Percentiles rank a stretch among this genome's conserved stretches.
These are phyloP conservation scores for Xylaria intraflava DNA, from an alignment of 495 filamentous ascomycete species.

Conservation along the genomic window DNA sequence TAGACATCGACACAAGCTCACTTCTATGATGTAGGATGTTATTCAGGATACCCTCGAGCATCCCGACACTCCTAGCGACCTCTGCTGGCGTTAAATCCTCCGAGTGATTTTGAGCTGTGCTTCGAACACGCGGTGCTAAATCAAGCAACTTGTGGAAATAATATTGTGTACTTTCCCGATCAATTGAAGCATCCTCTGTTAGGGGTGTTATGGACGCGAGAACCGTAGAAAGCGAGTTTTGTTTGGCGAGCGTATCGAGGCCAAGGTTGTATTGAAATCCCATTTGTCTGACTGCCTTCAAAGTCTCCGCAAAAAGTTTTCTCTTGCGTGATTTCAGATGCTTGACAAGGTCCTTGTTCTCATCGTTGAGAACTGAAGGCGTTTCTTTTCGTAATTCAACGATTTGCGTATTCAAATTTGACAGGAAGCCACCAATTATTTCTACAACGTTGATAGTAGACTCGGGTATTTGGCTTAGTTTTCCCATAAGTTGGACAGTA, in stretches of 20 bases:
- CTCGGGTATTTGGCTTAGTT: constrained; percentile 43
- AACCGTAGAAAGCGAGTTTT: constrained; percentile 61
- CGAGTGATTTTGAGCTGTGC: constrained; percentile 61
- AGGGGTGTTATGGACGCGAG: constrained; percentile 49
- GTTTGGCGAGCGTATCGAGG: constrained; percentile 58
- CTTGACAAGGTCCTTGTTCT: constrained; percentile 72
- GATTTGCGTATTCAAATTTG: constrained; percentile 60
- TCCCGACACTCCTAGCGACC: constrained; percentile 67
- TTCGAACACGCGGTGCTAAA: constrained; percentile 58
- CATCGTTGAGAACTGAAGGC: constrained; percentile 65
- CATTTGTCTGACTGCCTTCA: constrained; percentile 78
- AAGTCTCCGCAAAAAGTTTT: constrained; percentile 80
- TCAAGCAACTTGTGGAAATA: constrained; percentile 75
- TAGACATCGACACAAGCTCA: constrained; percentile 40
- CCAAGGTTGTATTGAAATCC: constrained; percentile 77
- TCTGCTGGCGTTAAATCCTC: constrained; percentile 77
- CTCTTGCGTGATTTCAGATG: constrained; percentile 87
- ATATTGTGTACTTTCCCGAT: constrained; percentile 28
- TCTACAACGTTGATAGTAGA: constrained; percentile 49
- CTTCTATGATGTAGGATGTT: constrained; percentile 61
- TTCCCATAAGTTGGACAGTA: constrained; percentile 49
- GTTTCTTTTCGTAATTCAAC: constrained; percentile 72
- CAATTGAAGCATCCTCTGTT: constrained; percentile 35
- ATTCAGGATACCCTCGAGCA: constrained; percentile 73
- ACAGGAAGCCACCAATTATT: constrained; percentile 60